Percentiles rank a stretch among this genome's conserved stretches.
phyloP scores from a whole-genome alignment of 345 rosid genomes.

The Ricinus communis region DNA sequence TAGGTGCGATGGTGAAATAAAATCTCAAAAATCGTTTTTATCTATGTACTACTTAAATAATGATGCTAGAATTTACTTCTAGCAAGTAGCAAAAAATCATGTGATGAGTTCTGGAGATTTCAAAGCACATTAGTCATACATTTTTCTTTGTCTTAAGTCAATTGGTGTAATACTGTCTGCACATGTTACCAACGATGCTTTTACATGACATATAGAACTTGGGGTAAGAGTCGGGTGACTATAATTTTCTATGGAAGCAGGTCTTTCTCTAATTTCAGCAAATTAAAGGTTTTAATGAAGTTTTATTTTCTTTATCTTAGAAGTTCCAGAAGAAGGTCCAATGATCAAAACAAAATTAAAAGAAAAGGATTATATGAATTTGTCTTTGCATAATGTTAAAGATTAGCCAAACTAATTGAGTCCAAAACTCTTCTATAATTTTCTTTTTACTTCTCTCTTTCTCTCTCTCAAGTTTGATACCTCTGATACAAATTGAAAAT shows the following conservation, averaged over 20 bases:
- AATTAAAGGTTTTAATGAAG: neutral
- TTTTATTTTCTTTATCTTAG: neutral
- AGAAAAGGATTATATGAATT: neutral
- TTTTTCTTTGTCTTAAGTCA: neutral
- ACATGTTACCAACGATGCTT: neutral
- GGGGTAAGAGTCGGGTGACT: neutral
- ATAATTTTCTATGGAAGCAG: neutral
- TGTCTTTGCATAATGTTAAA: neutral
- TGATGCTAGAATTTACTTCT: neutral
- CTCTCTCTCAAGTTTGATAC: neutral
- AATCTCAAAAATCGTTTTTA: neutral
- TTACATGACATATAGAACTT: neutral
- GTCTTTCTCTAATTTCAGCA: neutral
- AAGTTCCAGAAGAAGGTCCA: neutral
- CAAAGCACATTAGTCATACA: too few species aligned
- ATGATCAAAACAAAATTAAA: neutral
- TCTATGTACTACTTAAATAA: neutral
- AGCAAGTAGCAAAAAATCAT: neutral
- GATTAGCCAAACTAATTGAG: neutral
- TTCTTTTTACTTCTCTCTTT: neutral
- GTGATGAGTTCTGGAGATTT: neutral
- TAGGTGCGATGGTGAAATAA: conserved; percentile 23
- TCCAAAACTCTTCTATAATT: neutral
- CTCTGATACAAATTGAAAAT: neutral
- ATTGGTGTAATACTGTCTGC: neutral